A percentile compares a stretch with the other conserved stretches of the same genome.
phyloP scores from a whole-genome alignment of 192 early-diverging fungal species.

The Chytriomyces hyalinus region DNA sequence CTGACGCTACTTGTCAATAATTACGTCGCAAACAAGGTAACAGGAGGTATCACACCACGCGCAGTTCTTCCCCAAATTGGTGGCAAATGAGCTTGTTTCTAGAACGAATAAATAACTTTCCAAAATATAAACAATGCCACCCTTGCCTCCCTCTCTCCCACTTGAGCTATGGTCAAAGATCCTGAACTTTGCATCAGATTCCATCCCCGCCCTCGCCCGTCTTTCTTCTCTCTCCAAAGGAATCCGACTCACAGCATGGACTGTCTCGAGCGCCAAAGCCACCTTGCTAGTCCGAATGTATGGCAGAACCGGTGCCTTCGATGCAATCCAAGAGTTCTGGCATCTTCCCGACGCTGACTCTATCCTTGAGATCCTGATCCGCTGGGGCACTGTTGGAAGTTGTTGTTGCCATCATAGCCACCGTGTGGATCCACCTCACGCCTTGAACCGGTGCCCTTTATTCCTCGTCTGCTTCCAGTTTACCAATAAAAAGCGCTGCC shows the following conservation, averaged over 20 bases:
- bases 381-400: not conserved
- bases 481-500: not conserved
- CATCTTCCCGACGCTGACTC: not conserved
- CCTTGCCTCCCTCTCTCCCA: not conserved
- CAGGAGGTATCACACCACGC: slow-evolving; percentile 12
- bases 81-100: no score
- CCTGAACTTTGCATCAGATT: not conserved
- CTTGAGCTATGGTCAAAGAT: not conserved
- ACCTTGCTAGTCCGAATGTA: not conserved
- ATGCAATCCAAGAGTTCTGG: not conserved
- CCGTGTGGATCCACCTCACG: not conserved
- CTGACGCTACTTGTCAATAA: slow-evolving; percentile 32
- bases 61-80: no score
- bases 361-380: not conserved
- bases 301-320: not conserved
- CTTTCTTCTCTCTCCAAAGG: not conserved
- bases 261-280: not conserved
- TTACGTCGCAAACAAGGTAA: slow-evolving; percentile 37
- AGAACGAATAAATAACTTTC: not conserved
- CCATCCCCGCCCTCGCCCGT: not conserved
- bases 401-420: not conserved
- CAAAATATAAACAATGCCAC: not conserved
- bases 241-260: not conserved
- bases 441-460: not conserved
- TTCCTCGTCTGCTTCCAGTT: slow-evolving; percentile 2